Evolutionary conservation across 164 flowering plant species (phyloP).

Genomic region (Vitis riparia): DNA sequence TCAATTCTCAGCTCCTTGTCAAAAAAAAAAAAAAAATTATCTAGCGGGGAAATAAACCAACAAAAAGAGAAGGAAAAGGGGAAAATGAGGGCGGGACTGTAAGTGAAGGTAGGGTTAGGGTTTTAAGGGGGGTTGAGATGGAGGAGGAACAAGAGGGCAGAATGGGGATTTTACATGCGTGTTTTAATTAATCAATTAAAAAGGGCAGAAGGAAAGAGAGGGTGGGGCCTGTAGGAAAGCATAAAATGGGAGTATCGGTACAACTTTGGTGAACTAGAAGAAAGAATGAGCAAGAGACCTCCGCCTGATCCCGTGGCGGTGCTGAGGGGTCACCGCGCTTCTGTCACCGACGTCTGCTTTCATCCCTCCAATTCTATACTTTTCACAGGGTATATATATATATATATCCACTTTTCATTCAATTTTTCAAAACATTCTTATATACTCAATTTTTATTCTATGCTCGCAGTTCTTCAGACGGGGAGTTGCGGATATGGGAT

Average conservation of each 20-base stretch:
- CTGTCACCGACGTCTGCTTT: constrained; percentile 76
- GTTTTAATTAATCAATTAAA: no score
- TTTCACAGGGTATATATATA: constrained; percentile 59
- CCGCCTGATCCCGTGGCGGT: constrained; percentile 89
- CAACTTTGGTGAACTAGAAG: neutral
- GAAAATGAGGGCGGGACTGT: neutral
- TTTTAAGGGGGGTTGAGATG: no score
- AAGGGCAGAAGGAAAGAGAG: no score
- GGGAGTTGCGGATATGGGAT: constrained; percentile 89
- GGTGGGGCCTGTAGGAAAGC: neutral
- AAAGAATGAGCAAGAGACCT: constrained; percentile 53
- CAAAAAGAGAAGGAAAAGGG: neutral
- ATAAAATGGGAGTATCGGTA: neutral
- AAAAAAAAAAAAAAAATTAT: neutral
- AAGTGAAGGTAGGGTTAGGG: neutral
- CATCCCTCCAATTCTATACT: constrained; percentile 58
- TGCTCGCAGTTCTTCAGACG: constrained; percentile 62
- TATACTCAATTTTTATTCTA: neutral
- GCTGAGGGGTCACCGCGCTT: constrained; percentile 83
- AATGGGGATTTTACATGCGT: no score
- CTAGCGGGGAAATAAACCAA: neutral
- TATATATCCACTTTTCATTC: neutral
- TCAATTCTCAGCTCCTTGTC: no score
- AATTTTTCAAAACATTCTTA: neutral
- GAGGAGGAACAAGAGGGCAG: no score